These are phyloP conservation scores for Paraphoma chrysanthemicola DNA, from an alignment of 2,329 filamentous ascomycete genomes.

Conservation along the genomic window DNA sequence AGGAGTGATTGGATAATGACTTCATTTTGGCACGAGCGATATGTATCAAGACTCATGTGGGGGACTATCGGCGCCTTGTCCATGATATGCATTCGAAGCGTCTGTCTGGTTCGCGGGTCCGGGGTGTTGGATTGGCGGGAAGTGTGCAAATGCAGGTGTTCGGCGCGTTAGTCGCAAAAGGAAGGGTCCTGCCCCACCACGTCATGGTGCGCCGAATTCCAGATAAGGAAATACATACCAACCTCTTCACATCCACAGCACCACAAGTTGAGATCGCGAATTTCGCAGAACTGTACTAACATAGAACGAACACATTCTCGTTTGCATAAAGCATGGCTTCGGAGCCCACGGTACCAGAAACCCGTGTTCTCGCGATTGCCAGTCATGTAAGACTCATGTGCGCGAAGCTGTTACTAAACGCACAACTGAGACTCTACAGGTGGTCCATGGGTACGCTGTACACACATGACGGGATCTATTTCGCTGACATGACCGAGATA, in stretches of 20 bases:
- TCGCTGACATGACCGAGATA: slow-evolving; percentile 65
- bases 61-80: slow-evolving; percentile 31
- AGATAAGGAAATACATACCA: slow-evolving; percentile 39
- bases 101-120: slow-evolving; percentile 22
- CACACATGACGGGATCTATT: not conserved
- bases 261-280: not conserved
- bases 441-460: slow-evolving; percentile 73
- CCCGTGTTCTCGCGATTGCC: slow-evolving; percentile 82
- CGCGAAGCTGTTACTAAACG: slow-evolving; percentile 8
- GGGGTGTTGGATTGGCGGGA: slow-evolving; percentile 27
- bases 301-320: no score
- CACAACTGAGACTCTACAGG: slow-evolving; percentile 56
- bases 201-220: slow-evolving; percentile 43
- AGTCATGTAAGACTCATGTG: slow-evolving; percentile 79
- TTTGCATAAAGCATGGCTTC: slow-evolving; percentile 28
- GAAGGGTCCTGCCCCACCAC: slow-evolving; percentile 37
- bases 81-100: slow-evolving; percentile 36
- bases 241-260: slow-evolving; percentile 16
- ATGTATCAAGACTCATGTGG: slow-evolving; percentile 35
- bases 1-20: slow-evolving; percentile 57
- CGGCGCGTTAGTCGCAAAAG: slow-evolving; percentile 25
- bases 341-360: slow-evolving; percentile 62
- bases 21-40: slow-evolving; percentile 27
- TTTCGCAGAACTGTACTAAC: no score
- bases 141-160: slow-evolving; percentile 19